Evolutionary conservation across 2,329 filamentous ascomycete genomes (phyloP).

Genomic region (Diplodia intermedia): DNA sequence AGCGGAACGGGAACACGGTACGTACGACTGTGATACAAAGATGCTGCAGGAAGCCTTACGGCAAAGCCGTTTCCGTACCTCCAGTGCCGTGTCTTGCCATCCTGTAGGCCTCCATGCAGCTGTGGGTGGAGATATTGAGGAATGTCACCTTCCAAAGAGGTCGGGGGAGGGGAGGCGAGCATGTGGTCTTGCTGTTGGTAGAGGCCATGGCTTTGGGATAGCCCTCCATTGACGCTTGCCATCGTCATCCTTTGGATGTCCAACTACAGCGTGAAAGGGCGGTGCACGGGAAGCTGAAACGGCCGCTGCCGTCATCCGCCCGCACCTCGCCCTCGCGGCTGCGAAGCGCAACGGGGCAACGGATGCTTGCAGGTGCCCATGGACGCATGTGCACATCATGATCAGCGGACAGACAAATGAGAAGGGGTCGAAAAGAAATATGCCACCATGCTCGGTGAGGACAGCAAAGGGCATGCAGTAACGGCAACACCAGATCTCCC

Average conservation of each 20-base stretch:
- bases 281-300: slow-evolving; percentile 7
- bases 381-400: slow-evolving; percentile 15
- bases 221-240: background rate
- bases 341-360: background rate
- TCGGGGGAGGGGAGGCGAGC: background rate
- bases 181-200: background rate
- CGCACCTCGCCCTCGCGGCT: background rate
- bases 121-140: background rate
- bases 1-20: slow-evolving; percentile 6
- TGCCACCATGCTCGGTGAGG: background rate
- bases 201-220: background rate
- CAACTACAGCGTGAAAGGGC: background rate
- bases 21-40: slow-evolving; percentile 22
- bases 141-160: background rate
- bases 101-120: background rate
- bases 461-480: background rate
- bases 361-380: background rate
- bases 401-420: background rate
- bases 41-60: slow-evolving; percentile 28
- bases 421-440: background rate
- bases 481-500: slow-evolving; percentile 28
- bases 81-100: background rate
- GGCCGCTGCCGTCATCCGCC: slow-evolving; percentile 16
- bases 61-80: slow-evolving; percentile 7
- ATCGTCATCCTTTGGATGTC: background rate